These are phyloP conservation scores for Nissolia schottii DNA, from an alignment of 306 rosid species.

Conservation along the genomic window DNA sequence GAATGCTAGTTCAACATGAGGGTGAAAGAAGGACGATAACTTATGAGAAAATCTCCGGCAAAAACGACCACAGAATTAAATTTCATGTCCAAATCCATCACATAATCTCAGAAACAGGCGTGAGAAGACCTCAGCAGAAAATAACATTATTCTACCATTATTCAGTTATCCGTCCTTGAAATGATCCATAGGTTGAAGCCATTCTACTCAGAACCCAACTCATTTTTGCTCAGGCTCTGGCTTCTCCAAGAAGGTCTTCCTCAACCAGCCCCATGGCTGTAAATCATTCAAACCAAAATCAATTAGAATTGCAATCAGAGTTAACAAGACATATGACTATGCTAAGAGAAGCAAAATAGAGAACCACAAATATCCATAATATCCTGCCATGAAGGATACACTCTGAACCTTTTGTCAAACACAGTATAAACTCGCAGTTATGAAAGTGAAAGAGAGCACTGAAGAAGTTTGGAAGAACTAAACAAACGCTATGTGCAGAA, in stretches of 20 bases:
- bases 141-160: constrained; percentile 26
- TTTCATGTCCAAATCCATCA: constrained; percentile 15
- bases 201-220: constrained; percentile 18
- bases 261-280: constrained; percentile 81
- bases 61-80: constrained; percentile 13
- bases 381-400: neutral
- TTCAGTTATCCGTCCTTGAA: constrained; percentile 14
- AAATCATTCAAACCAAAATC: constrained; percentile 17
- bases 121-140: constrained; percentile 23
- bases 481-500: neutral
- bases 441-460: neutral
- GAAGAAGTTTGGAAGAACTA: neutral
- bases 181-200: constrained; percentile 19
- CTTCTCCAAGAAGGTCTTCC: constrained; percentile 74
- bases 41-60: constrained; percentile 15
- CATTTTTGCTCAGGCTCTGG: constrained; percentile 53
- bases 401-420: neutral
- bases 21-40: neutral
- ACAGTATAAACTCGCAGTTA: neutral
- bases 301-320: neutral
- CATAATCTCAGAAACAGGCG: neutral
- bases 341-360: neutral
- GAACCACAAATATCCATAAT: constrained; percentile 1
- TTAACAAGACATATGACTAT: neutral
- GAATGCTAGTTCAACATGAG: neutral